phyloP scores from a whole-genome alignment of 352 stramenopile species.

The Phytopythium kandeliae region DNA sequence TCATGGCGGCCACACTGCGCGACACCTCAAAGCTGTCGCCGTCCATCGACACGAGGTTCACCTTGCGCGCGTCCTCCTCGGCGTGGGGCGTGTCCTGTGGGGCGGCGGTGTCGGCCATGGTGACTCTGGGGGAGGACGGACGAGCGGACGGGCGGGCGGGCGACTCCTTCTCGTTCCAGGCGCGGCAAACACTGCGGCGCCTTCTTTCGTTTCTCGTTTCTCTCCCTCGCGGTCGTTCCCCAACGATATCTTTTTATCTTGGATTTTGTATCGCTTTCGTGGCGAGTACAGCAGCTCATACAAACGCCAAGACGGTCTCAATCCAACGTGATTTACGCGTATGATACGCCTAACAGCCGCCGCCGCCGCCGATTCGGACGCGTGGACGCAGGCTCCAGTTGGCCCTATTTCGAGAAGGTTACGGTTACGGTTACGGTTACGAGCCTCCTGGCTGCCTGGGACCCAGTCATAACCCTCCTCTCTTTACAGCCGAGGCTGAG shows the following conservation, averaged over 20 bases:
- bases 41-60: slow-evolving; percentile 91
- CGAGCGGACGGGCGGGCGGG: too few species aligned
- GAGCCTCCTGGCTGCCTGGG: too few species aligned
- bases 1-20: slow-evolving; percentile 94
- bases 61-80: slow-evolving; percentile 78
- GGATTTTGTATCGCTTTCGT: slow-evolving; percentile 20
- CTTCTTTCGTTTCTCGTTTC: slow-evolving; percentile 5
- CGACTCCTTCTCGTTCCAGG: too few species aligned
- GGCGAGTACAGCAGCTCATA: too few species aligned
- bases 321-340: slow-evolving; percentile 2
- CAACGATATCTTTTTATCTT: slow-evolving; percentile 1
- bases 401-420: too few species aligned
- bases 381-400: too few species aligned
- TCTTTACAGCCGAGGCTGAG: background rate
- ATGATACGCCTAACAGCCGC: slow-evolving; percentile 5
- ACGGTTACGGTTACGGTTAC: too few species aligned
- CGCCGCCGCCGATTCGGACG: too few species aligned
- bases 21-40: slow-evolving; percentile 96
- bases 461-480: background rate
- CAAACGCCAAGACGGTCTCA: too few species aligned
- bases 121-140: background rate
- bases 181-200: background rate
- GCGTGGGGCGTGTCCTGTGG: slow-evolving; percentile 39
- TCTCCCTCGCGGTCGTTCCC: background rate
- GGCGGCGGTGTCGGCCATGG: slow-evolving; percentile 53